phyloP scores from a whole-genome alignment of 305 asterid genomes.

The Fraxinus albicans region DNA sequence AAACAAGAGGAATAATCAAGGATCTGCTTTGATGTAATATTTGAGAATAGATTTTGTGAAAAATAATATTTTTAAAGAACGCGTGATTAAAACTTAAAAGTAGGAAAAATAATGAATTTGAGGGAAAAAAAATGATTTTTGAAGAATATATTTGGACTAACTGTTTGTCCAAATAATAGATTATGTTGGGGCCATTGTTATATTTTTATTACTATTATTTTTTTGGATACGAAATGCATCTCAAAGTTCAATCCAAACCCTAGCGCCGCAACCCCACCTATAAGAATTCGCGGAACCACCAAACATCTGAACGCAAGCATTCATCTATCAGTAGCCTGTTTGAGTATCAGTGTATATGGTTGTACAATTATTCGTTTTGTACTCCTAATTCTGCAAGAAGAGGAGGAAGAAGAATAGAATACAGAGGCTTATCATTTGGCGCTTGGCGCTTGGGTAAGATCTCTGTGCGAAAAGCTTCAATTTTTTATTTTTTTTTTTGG shows the following conservation, averaged over 20 bases:
- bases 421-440: neutral
- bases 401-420: neutral
- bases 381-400: neutral
- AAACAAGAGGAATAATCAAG: too few species aligned
- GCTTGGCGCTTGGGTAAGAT: neutral
- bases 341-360: neutral
- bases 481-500: neutral
- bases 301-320: neutral
- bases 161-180: too few species aligned
- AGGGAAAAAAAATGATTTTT: too few species aligned
- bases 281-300: neutral
- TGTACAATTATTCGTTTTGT: neutral
- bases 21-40: too few species aligned
- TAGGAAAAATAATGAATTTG: too few species aligned
- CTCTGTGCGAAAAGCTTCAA: neutral
- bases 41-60: too few species aligned
- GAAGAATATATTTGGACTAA: too few species aligned
- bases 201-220: too few species aligned
- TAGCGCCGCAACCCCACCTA: neutral
- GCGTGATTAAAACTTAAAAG: too few species aligned
- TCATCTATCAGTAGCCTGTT: neutral
- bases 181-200: neutral
- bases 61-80: too few species aligned
- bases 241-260: neutral
- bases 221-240: neutral